Evolutionary conservation across 2,329 filamentous ascomycete species (phyloP).

Genomic region (Penicillium sp.): DNA sequence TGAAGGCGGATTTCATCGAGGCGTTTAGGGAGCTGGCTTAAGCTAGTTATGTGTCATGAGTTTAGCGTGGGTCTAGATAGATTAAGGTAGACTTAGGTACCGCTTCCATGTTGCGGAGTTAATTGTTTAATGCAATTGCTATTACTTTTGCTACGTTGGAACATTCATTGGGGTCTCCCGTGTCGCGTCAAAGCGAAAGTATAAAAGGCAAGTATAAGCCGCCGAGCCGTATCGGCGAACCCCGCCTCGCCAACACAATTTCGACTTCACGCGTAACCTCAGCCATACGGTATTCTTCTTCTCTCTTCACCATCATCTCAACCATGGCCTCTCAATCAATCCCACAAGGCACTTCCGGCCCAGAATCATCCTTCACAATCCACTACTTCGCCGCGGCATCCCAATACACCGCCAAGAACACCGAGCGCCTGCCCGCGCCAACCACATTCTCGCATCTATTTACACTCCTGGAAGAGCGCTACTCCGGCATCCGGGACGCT

Average conservation of each 20-base stretch:
- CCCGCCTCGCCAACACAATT: neutral
- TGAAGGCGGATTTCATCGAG: constrained; percentile 70
- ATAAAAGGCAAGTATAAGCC: neutral
- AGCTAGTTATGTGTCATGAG: neutral
- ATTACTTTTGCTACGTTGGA: no score
- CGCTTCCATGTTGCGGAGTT: no score
- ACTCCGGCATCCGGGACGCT: constrained; percentile 42
- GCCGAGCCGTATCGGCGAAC: neutral
- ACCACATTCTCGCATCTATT: constrained; percentile 40
- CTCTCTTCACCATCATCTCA: neutral
- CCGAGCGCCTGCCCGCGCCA: constrained; percentile 43
- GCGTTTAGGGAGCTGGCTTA: constrained; percentile 59
- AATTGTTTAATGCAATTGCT: no score
- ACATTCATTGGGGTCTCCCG: no score
- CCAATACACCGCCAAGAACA: constrained; percentile 40
- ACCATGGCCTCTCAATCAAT: neutral
- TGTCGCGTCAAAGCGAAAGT: neutral
- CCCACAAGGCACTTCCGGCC: neutral
- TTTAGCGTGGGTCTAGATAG: no score
- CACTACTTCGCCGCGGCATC: constrained; percentile 48
- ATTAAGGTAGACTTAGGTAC: no score
- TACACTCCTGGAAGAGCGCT: constrained; percentile 37
- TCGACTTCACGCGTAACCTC: neutral
- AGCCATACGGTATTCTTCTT: neutral
- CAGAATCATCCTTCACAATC: constrained; percentile 38